phyloP scores from a whole-genome alignment of 1,284 basidiomycete species.

The Microbotryum intermedium region DNA sequence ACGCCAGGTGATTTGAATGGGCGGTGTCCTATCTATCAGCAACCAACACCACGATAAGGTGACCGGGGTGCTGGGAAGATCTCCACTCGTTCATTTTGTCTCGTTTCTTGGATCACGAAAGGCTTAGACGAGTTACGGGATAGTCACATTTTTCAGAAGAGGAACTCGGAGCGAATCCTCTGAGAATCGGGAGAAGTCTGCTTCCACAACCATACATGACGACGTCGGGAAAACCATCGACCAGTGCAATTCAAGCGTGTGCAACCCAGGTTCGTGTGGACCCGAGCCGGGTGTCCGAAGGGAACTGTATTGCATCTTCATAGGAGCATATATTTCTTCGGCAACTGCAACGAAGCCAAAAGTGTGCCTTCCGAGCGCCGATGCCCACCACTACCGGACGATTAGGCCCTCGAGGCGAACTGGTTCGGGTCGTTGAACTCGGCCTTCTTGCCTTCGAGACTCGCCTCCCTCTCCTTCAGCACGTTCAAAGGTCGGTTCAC shows the following conservation, averaged over 20 bases:
- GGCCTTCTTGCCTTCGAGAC: conserved; percentile 6
- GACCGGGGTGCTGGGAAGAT: background rate
- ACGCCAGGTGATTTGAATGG: too few relatives aligned
- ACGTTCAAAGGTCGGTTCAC: conserved; percentile 15
- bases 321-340: background rate
- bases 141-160: too few relatives aligned
- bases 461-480: conserved; percentile 10
- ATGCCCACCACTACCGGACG: background rate
- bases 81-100: background rate
- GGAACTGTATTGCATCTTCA: background rate
- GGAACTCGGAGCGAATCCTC: too few relatives aligned
- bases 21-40: too few relatives aligned
- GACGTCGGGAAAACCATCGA: too few relatives aligned
- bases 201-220: too few relatives aligned
- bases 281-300: too few relatives aligned
- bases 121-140: too few relatives aligned
- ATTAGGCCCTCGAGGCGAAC: background rate
- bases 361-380: too few relatives aligned
- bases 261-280: too few relatives aligned
- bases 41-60: background rate
- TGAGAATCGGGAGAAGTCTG: too few relatives aligned
- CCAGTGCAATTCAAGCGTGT: too few relatives aligned
- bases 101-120: background rate
- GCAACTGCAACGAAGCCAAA: background rate
- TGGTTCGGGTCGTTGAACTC: conserved; percentile 23